Conservation (phyloP, 495 filamentous ascomycete species). For the Podospora sp. region DNA sequence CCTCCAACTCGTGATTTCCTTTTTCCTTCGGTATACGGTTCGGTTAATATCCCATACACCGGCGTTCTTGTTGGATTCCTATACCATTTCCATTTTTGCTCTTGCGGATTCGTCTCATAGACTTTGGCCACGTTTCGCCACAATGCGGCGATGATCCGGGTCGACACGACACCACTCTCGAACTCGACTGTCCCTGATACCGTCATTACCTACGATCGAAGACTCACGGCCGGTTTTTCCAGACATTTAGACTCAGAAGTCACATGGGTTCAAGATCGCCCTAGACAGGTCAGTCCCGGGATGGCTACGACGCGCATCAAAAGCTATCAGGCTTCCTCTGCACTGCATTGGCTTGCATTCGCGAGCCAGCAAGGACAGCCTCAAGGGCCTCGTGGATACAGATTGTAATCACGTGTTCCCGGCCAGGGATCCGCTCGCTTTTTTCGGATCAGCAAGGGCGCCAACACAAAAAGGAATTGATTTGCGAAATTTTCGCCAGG, state of each 20-base stretch:
- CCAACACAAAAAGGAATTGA: constrained; percentile 22
- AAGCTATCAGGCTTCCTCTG: constrained; percentile 8
- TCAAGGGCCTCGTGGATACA: constrained; percentile 2
- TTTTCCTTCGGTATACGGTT: constrained; percentile 39
- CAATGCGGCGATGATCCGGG: constrained; percentile 19
- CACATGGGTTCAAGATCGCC: not conserved
- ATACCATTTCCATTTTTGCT: constrained; percentile 23
- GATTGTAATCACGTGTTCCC: constrained; percentile 17
- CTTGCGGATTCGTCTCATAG: constrained; percentile 35
- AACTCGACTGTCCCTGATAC: not conserved
- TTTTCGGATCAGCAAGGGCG: not conserved
- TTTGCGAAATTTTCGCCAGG: constrained; percentile 20
- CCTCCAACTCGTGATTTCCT: constrained; percentile 31
- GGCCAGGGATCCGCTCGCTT: constrained; percentile 15
- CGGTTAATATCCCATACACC: constrained; percentile 33
- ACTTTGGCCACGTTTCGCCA: constrained; percentile 23
- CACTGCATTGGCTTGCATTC: constrained; percentile 6
- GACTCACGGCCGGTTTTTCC: not conserved
- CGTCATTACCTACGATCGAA: not conserved
- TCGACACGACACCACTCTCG: not conserved
- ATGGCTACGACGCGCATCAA: not conserved
- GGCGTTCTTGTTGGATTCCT: constrained; percentile 39
- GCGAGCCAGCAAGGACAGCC: not conserved
- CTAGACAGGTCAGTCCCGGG: not conserved
- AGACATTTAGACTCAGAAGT: not conserved